Base-by-base conservation (phyloP, 306 rosid genomes). In the Betula pendula region DNA sequence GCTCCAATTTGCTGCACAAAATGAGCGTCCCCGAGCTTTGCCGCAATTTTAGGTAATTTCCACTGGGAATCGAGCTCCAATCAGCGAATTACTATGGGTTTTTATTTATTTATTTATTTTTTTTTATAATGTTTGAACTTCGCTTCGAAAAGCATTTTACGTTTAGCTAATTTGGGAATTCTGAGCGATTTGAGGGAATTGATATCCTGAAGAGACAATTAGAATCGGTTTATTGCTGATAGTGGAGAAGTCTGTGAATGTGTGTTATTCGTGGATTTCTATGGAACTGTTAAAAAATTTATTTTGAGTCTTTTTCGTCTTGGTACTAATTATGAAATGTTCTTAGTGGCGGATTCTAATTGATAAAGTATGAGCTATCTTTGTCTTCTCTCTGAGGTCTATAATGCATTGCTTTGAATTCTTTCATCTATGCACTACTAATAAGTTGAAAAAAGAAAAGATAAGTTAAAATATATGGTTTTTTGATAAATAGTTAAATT, bases 11-110 rank as follows among this genome's bases (percentile, higher is more conserved):
- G 93, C 92, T 49, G 58, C 88, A 94, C 53, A 90, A 92, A 90
- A 92, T 94, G 97, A 82, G 92, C 68, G 94, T 90, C 13, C 98
- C 97, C 14, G 93, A 92, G 75, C 89, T 94, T 76, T 94, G 97
- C 87, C 98, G 98, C 82, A 89, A 90, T 82, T 94, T 94, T 79
- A 94, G 98, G 98, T 95, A 75, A 35, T 43, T 6, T 58, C 70
- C 8, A 8, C 52, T 10, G 50, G 5, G 16, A 49, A 56, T 75
- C 67, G 11, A 65, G 72, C 69, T 77, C 75, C 33, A 71, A 7
- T 79, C 50, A 31, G 1, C 45, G 71, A 8, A 59, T 29, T 81
- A 10, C 10, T 2, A 1, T 59, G 19, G 8, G 13, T 59, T 17
- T n/a, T 22, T 51, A 52, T n/a, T 52, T 11, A 24, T 8, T 52